These are phyloP conservation scores for Cordyceps pruinosa DNA, from an alignment of 2,329 filamentous ascomycete species.

Conservation along the genomic window DNA sequence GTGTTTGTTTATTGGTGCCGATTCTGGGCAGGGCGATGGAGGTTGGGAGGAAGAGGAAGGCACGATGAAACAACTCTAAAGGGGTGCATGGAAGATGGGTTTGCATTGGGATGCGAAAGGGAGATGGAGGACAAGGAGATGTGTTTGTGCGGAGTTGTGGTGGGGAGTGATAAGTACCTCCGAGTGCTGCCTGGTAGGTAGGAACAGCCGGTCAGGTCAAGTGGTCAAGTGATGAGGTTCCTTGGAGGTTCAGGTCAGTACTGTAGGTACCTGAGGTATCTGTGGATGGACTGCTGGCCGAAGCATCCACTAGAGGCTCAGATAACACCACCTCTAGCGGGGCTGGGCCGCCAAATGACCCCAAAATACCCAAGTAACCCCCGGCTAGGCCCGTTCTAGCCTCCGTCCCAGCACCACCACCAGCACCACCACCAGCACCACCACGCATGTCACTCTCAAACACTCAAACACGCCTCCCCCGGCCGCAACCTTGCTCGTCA, in stretches of 20 bases:
- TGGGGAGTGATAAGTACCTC: neutral
- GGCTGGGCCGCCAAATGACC: neutral
- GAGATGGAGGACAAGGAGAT: too few relatives aligned
- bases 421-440: neutral
- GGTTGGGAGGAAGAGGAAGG: too few relatives aligned
- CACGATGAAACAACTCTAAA: too few relatives aligned
- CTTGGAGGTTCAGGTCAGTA: neutral
- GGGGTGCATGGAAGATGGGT: too few relatives aligned
- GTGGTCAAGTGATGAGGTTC: neutral
- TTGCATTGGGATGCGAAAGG: too few relatives aligned
- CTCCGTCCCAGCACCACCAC: neutral
- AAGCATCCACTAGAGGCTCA: too few relatives aligned
- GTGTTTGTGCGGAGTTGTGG: neutral
- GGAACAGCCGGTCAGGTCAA: slow-evolving; percentile 1
- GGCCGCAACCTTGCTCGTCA: neutral
- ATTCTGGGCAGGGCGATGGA: too few relatives aligned
- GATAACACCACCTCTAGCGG: neutral
- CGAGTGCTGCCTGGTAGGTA: neutral
- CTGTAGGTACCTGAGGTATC: too few relatives aligned
- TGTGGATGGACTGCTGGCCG: too few relatives aligned
- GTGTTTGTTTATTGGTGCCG: too few relatives aligned
- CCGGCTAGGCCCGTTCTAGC: neutral
- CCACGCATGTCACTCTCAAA: neutral
- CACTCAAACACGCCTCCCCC: too few relatives aligned
- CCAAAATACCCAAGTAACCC: neutral